These are phyloP conservation scores for Leavenworthia alabamica DNA, from an alignment of 345 rosid genomes.

Conservation along the genomic window DNA sequence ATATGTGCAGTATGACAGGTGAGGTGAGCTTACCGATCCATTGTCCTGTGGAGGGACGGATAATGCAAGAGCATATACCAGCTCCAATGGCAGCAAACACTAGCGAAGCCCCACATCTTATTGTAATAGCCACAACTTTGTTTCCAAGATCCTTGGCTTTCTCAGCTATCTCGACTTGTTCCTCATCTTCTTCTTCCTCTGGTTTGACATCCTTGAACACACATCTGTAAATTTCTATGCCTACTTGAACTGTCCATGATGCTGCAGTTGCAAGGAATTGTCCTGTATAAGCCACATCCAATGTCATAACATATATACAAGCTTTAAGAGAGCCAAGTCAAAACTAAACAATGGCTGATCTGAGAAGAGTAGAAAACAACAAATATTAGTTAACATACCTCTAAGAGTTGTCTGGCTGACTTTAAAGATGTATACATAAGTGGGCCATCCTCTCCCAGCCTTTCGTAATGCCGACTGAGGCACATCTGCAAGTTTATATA, in stretches of 20 bases:
- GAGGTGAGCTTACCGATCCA: conserved; percentile 72
- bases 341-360: neutral
- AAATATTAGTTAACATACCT: conserved; percentile 38
- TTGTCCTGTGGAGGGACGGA: conserved; percentile 81
- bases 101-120: conserved; percentile 71
- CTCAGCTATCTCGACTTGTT: conserved; percentile 31
- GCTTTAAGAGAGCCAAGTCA: no score
- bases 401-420: conserved; percentile 84
- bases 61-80: conserved; percentile 62
- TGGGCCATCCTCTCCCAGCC: conserved; percentile 73
- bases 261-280: conserved; percentile 75
- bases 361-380: neutral
- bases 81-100: conserved; percentile 91
- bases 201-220: conserved; percentile 23
- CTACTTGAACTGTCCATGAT: conserved; percentile 85
- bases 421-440: conserved; percentile 50
- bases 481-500: conserved; percentile 45
- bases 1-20: neutral
- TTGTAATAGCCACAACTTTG: conserved; percentile 56
- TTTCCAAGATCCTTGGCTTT: conserved; percentile 62
- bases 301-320: neutral
- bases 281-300: conserved; percentile 44
- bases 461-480: conserved; percentile 78
- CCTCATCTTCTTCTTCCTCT: conserved; percentile 33
- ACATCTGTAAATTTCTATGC: conserved; percentile 66